phyloP scores from a whole-genome alignment of 73 alveolate species.

The Paramecium tetraurelia region DNA sequence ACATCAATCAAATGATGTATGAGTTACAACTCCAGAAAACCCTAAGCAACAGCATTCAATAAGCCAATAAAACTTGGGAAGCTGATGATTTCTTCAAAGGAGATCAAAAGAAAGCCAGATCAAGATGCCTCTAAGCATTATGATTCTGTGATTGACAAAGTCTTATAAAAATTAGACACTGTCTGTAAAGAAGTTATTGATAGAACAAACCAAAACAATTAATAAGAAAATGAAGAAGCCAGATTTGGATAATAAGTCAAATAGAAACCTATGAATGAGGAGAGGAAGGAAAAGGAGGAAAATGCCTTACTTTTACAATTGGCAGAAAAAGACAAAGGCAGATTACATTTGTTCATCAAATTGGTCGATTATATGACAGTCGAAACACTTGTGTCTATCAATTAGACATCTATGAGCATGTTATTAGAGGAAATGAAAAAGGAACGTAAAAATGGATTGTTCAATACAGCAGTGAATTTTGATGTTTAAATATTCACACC shows the following conservation, averaged over 20 bases:
- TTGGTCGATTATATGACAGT: conserved; percentile 96
- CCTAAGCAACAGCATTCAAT: conserved; percentile 42
- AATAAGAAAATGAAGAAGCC: conserved; percentile 95
- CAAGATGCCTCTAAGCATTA: conserved; percentile 76
- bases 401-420: conserved; percentile 68
- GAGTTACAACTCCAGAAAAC: conserved; percentile 70
- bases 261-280: conserved; percentile 94
- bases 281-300: conserved; percentile 87
- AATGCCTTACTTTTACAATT: conserved; percentile 87
- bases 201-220: conserved; percentile 81
- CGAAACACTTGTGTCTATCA: conserved; percentile 87
- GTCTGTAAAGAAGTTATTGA: conserved; percentile 74
- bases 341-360: conserved; percentile 90
- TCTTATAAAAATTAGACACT: conserved; percentile 68
- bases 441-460: conserved; percentile 75
- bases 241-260: conserved; percentile 92
- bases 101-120: conserved; percentile 76
- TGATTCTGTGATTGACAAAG: conserved; percentile 72
- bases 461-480: conserved; percentile 69
- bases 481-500: conserved; percentile 79
- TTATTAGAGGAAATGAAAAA: conserved; percentile 75
- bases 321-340: conserved; percentile 89
- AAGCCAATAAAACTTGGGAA: conserved; percentile 65
- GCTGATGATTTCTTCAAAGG: conserved; percentile 68
- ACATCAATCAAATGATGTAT: conserved; percentile 73